Base-by-base conservation (phyloP, 345 rosid species). In the Moricandia arvensis region DNA sequence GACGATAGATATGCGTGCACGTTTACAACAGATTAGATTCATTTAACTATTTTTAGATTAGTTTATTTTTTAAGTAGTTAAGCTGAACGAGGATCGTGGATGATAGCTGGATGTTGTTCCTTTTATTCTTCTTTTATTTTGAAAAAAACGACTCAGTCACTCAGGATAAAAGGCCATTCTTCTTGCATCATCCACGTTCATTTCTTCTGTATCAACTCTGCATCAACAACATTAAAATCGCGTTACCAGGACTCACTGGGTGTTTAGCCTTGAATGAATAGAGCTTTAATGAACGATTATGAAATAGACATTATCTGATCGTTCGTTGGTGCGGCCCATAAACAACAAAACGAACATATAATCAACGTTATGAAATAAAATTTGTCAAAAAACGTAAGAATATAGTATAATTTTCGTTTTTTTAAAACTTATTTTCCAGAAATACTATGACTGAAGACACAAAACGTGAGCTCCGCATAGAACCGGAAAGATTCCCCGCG, bases 1-100 rank as follows among this genome's bases (percentile, higher is more conserved):
- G 75, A 65, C 29, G 74, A 66, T 73, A 17, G 80, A 65, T 79
- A 73, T 74, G 84, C 85, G 72, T 64, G 83, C 82, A 84, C 83
- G 79, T 71, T 67, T 74, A 47, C 68, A 59, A 61, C 61, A 53
- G 73, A 78, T 73, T 68, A 45, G 34, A 68, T 34, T 29, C 21
- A 63, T 13, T 67, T 59, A 58, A 65, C 7, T 35, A 69, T 15
- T 68, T 49, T 68, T 24, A 51, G 35, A 6, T 51, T 69, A 58
- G 64, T 70, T 70, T 59, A 57, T 57, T n/a, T 57, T 6, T 38
- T 7, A 21, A 51, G 69, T 47, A 66, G 68, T 61, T n/a, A 33
- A 75, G 79, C 59, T 69, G 41, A 69, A 63, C 80, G 59, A 70
- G 53, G 66, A 76, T 70, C 71, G 53, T 77, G 71, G 80, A 70